phyloP scores from a whole-genome alignment of 192 early-diverging fungal species.

The Spizellomyces sp. region DNA sequence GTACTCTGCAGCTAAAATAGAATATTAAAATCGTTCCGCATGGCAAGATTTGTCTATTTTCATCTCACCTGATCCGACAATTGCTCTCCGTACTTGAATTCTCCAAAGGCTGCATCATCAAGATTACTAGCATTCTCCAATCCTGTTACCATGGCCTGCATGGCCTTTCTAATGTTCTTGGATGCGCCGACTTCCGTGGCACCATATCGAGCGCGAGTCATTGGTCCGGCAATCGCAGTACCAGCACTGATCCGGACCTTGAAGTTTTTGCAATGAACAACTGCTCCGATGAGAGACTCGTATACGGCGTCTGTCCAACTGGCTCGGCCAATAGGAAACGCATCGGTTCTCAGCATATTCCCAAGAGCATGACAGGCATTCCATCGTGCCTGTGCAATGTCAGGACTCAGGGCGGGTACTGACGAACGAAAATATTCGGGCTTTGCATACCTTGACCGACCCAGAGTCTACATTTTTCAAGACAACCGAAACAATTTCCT shows the following conservation, averaged over 20 bases:
- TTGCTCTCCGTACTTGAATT: constrained; percentile 40
- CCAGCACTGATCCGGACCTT: constrained; percentile 78
- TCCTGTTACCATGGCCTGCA: constrained; percentile 21
- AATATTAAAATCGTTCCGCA: no score
- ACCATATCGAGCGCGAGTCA: constrained; percentile 1
- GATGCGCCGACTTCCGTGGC: no score
- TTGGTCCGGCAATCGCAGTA: constrained; percentile 30
- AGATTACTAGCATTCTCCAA: constrained; percentile 31
- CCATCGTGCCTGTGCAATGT: constrained; percentile 64
- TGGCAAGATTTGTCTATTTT: no score
- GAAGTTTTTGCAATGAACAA: constrained; percentile 67
- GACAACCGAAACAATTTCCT: constrained; percentile 47
- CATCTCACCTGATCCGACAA: constrained; percentile 26
- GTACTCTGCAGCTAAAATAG: no score
- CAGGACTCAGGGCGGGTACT: not conserved
- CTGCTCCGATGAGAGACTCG: constrained; percentile 52
- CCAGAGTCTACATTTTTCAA: constrained; percentile 66
- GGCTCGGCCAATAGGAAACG: constrained; percentile 58
- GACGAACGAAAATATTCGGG: not conserved
- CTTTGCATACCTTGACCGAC: constrained; percentile 57
- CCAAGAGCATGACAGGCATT: constrained; percentile 74
- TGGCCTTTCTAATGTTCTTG: not conserved
- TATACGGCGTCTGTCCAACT: constrained; percentile 57
- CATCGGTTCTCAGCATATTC: constrained; percentile 58
- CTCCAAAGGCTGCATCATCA: constrained; percentile 39